Evolutionary conservation across 441 rosid genomes (phyloP), one percentile per base, ranked within the genome.

Genomic region (Brassica balearica): DNA sequence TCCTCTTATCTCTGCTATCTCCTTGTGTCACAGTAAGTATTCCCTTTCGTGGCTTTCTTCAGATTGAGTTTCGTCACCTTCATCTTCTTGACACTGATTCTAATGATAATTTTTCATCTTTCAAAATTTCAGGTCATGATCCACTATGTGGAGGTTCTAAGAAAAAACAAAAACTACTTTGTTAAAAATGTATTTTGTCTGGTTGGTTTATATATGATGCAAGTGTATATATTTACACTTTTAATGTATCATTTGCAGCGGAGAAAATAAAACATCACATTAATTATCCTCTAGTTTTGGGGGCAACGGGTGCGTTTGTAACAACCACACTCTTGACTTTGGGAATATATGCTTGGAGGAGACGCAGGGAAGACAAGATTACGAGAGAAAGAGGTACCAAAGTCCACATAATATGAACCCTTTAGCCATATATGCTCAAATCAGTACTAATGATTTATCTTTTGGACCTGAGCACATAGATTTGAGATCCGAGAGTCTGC

Each of bases 1-100:
- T 71, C 75, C 83, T 29, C 69, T 80, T 2, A 70, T 80, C 67
- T 80, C 82, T 73, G 82, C 76, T 1, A 74, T 80, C 70, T 74
- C 82, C 38, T 27, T 74, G 12, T 85, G 82, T 63, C 80, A 89
- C 69, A 84, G 93, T 90, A 69, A 80, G 48, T 11, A 67, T 20
- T 20, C n/a, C 3, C 27, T 67, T 67, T 20, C 5, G 17, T 66
- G 43, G 23, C 41, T 51, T 53, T 27, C 62, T 34, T 56, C 36
- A 61, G 12, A 14, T 48, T 48, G 5, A 46, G 53, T 46, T 46
- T 12, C 5, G 38, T 25, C 9, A 25, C 36, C 65, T 61, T 43
- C 29, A 41, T 59, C 56, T 34, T 41, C 17, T 67, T 62, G 59
- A 70, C 41, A 14, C 6, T 60, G 27, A 25, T 25, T 25, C 27